A percentile compares a stretch with the other conserved stretches of the same genome.
Conservation (phyloP, 2,329 filamentous ascomycete species). For the Furcasterigmium sp. region DNA sequence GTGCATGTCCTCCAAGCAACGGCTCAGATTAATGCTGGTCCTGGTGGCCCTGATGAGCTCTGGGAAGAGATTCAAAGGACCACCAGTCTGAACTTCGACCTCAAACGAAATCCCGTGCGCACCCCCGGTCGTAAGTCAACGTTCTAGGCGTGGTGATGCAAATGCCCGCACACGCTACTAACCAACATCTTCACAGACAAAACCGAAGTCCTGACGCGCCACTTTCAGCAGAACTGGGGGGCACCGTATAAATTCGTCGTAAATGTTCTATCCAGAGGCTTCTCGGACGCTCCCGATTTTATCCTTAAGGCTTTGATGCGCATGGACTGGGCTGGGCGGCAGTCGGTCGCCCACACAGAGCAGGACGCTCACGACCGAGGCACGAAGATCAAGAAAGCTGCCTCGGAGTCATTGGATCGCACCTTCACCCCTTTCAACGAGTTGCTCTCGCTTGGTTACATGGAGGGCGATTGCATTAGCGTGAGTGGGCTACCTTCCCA, state of each 20-base stretch:
- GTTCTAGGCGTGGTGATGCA: constrained; percentile 6
- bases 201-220: constrained; percentile 40
- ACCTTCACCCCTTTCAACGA: constrained; percentile 53
- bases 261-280: constrained; percentile 42
- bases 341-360: constrained; percentile 26
- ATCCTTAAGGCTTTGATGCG: constrained; percentile 46
- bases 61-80: constrained; percentile 43
- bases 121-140: constrained; percentile 24
- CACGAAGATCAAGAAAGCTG: background rate
- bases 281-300: constrained; percentile 38
- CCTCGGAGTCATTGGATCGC: constrained; percentile 15
- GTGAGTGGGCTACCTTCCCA: constrained; percentile 27
- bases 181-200: constrained; percentile 23
- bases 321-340: constrained; percentile 48
- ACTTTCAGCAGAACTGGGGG: constrained; percentile 54
- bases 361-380: constrained; percentile 8
- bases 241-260: constrained; percentile 64
- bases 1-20: constrained; percentile 55
- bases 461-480: constrained; percentile 52
- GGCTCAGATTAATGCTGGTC: constrained; percentile 40
- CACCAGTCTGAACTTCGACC: constrained; percentile 27
- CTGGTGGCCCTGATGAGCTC: constrained; percentile 55
- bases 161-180: too few relatives aligned
- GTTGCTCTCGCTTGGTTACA: constrained; percentile 56
- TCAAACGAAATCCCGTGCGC: constrained; percentile 36